A percentile compares a stretch with the other conserved stretches of the same genome.
Evolutionary conservation across 345 rosid species (phyloP).

Genomic region (Litchi chinensis): DNA sequence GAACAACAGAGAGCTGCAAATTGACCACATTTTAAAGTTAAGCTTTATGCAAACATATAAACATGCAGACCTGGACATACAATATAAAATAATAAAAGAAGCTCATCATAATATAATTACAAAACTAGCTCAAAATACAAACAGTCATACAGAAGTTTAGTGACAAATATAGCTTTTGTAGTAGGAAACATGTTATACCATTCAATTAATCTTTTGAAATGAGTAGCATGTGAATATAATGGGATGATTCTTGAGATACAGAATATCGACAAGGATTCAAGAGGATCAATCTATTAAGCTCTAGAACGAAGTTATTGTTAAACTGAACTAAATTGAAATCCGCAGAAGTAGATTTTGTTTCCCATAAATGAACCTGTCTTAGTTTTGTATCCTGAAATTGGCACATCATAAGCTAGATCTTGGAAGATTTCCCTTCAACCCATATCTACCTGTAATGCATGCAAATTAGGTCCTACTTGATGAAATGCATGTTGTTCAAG

Average conservation of each 20-base stretch:
- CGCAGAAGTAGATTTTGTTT: conserved; percentile 75
- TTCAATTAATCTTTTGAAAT: not conserved
- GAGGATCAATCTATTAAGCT: conserved; percentile 65
- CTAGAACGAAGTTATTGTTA: conserved; percentile 81
- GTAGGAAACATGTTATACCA: not conserved
- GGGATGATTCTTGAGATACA: not conserved
- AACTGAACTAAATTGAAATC: conserved; percentile 83
- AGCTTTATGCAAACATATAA: conserved; percentile 16
- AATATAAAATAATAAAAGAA: not conserved
- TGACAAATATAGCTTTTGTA: not conserved
- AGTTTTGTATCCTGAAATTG: too few species aligned
- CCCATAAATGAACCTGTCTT: conserved; percentile 81
- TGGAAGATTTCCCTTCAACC: too few species aligned
- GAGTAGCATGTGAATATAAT: not conserved
- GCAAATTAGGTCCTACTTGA: too few species aligned
- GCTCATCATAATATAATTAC: not conserved
- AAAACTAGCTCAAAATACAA: not conserved
- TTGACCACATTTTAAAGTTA: not conserved
- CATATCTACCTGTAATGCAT: too few species aligned
- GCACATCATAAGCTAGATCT: too few species aligned
- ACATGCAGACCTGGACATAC: not conserved
- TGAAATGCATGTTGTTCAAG: too few species aligned
- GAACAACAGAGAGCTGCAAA: conserved; percentile 83
- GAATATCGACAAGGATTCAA: not conserved
- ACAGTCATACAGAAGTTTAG: not conserved